Base-by-base conservation (phyloP, 495 filamentous ascomycete genomes). In the Penicillium crystallinum region DNA sequence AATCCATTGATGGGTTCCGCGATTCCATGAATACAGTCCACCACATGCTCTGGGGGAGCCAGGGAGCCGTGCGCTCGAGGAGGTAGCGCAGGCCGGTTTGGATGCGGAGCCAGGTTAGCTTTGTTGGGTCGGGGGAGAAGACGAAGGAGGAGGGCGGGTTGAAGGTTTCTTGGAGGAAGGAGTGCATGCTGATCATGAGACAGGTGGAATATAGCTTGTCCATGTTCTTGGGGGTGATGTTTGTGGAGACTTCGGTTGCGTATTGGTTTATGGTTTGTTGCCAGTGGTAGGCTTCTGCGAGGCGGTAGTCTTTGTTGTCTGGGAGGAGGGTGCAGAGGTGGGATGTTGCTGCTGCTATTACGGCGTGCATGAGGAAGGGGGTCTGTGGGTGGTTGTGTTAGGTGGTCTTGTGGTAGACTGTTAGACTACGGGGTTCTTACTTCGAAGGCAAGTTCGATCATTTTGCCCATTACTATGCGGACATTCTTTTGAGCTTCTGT, bases 331-430 rank as follows among this genome's bases (percentile, higher is more conserved):
- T 61, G 48, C 70, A 66, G 40, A 77, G 64, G 46, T 77, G 73
- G 22, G 67, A 62, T 17, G 67, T 65, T 48, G 75, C 64, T 19
- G 66, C 58, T 3, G 64, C 73, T 45, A 77, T 64, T 18, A 76
- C 61, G 34, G 67, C 61, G 51, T 79, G 77, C 74, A 78, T 76
- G 15, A 77, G 57, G 50, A 68, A 73, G 2, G 77, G 73, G 15
- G 72, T 62, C 74, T 79, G 41, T 45, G 21, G 4, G 11, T 31
- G n/a, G 51, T 63, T 47, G 61, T 51, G 46, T 48, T n/a, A 29
- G 45, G n/a, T 36, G 34, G 14, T 36, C n/a, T n/a, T n/a, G 14
- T 29, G 7, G 19, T 6, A 25, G n/a, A n/a, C n/a, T n/a, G n/a
- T 41, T 41, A 4, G 3, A 27, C 23, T 27, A 27, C 7, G 14